These are phyloP conservation scores for Tylopilus vinaceipallidus DNA, from an alignment of 768 basidiomycete genomes.

Conservation along the genomic window DNA sequence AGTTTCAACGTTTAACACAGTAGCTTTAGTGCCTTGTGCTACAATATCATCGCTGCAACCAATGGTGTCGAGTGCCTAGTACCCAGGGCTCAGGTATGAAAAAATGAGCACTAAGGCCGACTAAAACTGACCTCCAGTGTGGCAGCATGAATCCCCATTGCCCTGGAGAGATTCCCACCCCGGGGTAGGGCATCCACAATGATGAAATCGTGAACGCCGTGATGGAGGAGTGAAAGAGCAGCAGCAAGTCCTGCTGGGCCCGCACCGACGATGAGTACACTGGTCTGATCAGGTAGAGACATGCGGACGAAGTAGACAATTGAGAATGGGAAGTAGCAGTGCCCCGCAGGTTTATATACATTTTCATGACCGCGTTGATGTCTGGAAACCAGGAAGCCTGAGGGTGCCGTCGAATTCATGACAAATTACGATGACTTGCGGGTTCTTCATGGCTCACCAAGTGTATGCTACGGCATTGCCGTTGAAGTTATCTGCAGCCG, in stretches of 20 bases:
- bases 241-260: too few species aligned
- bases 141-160: constrained; percentile 47
- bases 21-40: constrained; percentile 36
- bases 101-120: neutral
- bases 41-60: constrained; percentile 40
- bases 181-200: constrained; percentile 40
- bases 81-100: constrained; percentile 31
- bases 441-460: too few species aligned
- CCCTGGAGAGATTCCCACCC: constrained; percentile 42
- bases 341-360: neutral
- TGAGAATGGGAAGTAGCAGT: too few species aligned
- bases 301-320: neutral
- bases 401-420: neutral
- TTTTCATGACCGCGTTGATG: neutral
- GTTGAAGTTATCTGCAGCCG: too few species aligned
- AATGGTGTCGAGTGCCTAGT: constrained; percentile 51
- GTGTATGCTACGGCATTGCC: too few species aligned
- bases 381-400: neutral
- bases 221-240: constrained; percentile 44
- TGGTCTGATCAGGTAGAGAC: constrained; percentile 36
- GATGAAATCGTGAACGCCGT: constrained; percentile 41
- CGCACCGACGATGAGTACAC: too few species aligned
- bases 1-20: constrained; percentile 28
- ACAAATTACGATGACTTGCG: neutral
- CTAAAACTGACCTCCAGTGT: constrained; percentile 46